Evolutionary conservation across 306 rosid species (phyloP).

Genomic region (Prosopis cineraria): DNA sequence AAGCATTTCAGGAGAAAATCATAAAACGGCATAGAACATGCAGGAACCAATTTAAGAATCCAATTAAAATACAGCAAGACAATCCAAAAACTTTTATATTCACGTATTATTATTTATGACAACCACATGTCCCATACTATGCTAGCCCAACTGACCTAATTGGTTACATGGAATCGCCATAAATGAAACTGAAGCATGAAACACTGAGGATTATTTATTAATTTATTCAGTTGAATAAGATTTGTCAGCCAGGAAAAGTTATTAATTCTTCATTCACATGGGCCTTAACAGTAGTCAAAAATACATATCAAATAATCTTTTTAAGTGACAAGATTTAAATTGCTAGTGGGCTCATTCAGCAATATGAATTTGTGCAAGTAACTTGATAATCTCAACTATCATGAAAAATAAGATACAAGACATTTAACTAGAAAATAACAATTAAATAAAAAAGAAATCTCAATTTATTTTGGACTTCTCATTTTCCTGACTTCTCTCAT

Average conservation of each 20-base stretch:
- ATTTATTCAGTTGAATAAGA: conserved; percentile 16
- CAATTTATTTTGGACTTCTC: background rate
- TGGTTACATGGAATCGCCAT: conserved; percentile 12
- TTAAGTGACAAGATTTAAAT: background rate
- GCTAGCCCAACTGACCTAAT: background rate
- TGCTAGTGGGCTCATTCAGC: background rate
- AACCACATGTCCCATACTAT: background rate
- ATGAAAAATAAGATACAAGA: background rate
- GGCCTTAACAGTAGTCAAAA: background rate
- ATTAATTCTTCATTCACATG: background rate
- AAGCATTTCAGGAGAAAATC: conserved; percentile 24
- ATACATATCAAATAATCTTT: background rate
- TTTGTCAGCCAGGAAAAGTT: conserved; percentile 11
- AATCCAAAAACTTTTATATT: background rate
- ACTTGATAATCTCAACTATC: background rate
- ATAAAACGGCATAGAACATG: conserved; percentile 1
- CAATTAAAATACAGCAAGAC: background rate
- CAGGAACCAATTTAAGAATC: background rate
- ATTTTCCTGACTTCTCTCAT: background rate
- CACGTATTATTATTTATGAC: conserved; percentile 14
- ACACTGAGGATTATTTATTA: background rate
- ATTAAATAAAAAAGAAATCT: background rate
- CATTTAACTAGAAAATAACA: background rate
- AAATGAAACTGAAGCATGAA: conserved; percentile 9
- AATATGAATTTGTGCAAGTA: background rate